Evolutionary conservation across 1,284 basidiomycete species (phyloP), one percentile per base, ranked within the genome.

Genomic region (Cryptococcus wingfieldii): DNA sequence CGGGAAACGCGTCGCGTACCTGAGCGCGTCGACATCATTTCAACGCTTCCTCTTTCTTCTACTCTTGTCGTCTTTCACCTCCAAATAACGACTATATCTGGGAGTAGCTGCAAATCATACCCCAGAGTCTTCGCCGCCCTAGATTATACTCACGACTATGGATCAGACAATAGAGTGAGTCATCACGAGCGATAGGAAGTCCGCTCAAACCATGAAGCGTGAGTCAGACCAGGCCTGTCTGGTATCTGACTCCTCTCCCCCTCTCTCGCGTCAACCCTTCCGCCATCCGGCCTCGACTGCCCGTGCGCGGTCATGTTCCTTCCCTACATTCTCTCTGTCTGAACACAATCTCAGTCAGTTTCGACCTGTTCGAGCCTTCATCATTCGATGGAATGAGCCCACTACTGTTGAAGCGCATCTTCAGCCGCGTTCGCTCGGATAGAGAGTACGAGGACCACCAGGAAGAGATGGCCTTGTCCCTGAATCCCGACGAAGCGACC

Each of bases 401-500:
- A 0, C 19, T 51, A 0, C 51, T 73, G 9, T 45, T 64, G 0
- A 16, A 43, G 10, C 50, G 61, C 12, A 56, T 75, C 14, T 56
- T 74, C 25, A 46, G 42, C 25, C 63, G 68, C 8, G 55, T 70
- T 1, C 48, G 58, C 8, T 53, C 55, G 18, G 69, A 71, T 50
- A 54, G 69, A 38, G 41, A 43, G 9, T 70, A 71, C 54, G 60
- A 62, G 34, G 50, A 49, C 14, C 43, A 50, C 19, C 42, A 34
- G 34, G n/a, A 27, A 31, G 31, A 38, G 13, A 38, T 9, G 34
- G 34, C 4, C 6, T 47, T 42, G 16, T 51, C 50, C 16, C 13
- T 13, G 4, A 57, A 58, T 18, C 73, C 73, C 0, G 73, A 75
- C 53, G 63, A 65, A 39, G 61, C 66, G 45, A 75, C 71, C 8